Conservation (phyloP, 2,329 filamentous ascomycete genomes). For the Cercospora janseana region DNA sequence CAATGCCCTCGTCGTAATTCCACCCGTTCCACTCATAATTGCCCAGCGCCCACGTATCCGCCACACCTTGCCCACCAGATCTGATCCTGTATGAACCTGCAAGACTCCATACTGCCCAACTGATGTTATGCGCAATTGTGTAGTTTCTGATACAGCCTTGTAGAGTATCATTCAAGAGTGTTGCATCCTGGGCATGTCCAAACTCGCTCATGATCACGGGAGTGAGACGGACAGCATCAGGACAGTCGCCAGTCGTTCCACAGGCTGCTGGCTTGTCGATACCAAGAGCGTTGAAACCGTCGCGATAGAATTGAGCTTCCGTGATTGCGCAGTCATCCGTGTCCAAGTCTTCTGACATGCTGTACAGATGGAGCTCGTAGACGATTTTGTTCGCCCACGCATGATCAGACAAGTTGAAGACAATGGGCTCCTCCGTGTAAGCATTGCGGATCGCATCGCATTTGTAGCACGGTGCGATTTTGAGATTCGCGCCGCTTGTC, state of each 20-base stretch:
- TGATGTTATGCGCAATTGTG: slow-evolving; percentile 47
- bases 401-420: slow-evolving; percentile 49
- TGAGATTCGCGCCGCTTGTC: slow-evolving; percentile 38
- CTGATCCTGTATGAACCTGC: slow-evolving; percentile 51
- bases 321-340: slow-evolving; percentile 50
- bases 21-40: slow-evolving; percentile 51
- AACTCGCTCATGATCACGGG: slow-evolving; percentile 43
- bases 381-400: slow-evolving; percentile 51
- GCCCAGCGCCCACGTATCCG: slow-evolving; percentile 51
- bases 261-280: slow-evolving; percentile 39
- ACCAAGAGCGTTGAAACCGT: slow-evolving; percentile 50
- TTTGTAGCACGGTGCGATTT: slow-evolving; percentile 42
- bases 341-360: slow-evolving; percentile 36
- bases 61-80: slow-evolving; percentile 47
- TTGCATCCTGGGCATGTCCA: slow-evolving; percentile 40
- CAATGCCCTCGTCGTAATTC: slow-evolving; percentile 47
- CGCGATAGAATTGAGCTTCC: slow-evolving; percentile 51
- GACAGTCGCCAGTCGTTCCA: slow-evolving; percentile 39
- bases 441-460: slow-evolving; percentile 45
- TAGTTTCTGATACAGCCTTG: slow-evolving; percentile 49
- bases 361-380: slow-evolving; percentile 49
- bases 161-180: slow-evolving; percentile 47
- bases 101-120: slow-evolving; percentile 53
- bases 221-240: slow-evolving; percentile 37
- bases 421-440: slow-evolving; percentile 44